These are phyloP conservation scores for Raphanus sativus DNA, from an alignment of 345 rosid genomes.

Conservation along the genomic window DNA sequence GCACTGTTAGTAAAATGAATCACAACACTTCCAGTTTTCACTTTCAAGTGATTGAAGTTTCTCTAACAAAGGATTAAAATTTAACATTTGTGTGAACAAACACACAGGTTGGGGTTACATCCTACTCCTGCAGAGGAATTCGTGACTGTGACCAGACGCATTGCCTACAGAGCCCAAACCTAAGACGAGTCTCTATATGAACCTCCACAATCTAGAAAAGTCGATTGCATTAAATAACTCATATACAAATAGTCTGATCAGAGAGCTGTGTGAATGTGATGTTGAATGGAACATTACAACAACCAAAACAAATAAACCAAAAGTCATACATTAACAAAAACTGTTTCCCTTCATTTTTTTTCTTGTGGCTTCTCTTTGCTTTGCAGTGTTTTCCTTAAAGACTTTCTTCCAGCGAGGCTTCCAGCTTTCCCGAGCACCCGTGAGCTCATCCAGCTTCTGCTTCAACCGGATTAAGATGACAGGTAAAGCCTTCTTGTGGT, in stretches of 20 bases:
- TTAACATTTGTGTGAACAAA: conserved; percentile 7
- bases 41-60: conserved; percentile 4
- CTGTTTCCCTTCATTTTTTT: not conserved
- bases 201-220: not conserved
- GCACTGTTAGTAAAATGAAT: conserved; percentile 58
- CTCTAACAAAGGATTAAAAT: not conserved
- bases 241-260: not conserved
- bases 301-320: too few species aligned
- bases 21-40: not conserved
- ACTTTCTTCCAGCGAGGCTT: not conserved
- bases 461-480: not conserved
- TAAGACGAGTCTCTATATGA: conserved; percentile 57
- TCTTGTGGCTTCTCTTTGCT: not conserved
- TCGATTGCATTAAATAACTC: not conserved
- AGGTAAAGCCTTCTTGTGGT: conserved; percentile 1
- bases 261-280: not conserved
- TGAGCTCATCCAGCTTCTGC: not conserved
- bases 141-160: conserved; percentile 69
- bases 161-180: conserved; percentile 49
- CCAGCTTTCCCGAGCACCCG: not conserved
- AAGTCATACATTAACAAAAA: not conserved
- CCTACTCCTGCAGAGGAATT: conserved; percentile 97
- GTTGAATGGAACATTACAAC: not conserved
- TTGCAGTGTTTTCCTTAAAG: not conserved
- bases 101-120: conserved; percentile 80